Conservation (phyloP, 345 rosid genomes). For the Draba incana region DNA sequence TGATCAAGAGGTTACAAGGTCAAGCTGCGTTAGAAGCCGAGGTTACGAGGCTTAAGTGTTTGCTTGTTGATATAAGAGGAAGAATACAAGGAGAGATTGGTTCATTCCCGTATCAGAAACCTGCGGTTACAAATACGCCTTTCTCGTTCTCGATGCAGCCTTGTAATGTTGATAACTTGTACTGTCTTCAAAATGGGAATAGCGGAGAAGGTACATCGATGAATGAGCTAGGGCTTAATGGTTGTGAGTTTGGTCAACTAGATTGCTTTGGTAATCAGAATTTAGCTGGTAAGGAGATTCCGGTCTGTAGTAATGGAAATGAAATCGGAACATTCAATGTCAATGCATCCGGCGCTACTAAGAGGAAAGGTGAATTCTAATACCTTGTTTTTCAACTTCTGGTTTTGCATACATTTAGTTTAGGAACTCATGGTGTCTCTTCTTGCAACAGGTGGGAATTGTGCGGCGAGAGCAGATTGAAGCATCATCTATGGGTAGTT, state of each 20-base stretch:
- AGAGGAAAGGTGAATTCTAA: slow-evolving; percentile 63
- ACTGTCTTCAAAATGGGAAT: slow-evolving; percentile 64
- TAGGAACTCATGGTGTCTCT: slow-evolving; percentile 14
- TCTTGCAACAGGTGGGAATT: slow-evolving; percentile 30
- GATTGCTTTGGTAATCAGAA: slow-evolving; percentile 50
- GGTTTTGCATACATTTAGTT: background rate
- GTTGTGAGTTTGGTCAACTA: slow-evolving; percentile 71
- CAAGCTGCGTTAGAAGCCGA: slow-evolving; percentile 92
- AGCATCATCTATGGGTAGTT: slow-evolving; percentile 11
- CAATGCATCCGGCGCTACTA: slow-evolving; percentile 50
- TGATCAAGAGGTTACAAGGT: slow-evolving; percentile 83
- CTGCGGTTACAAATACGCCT: slow-evolving; percentile 43
- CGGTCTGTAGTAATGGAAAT: slow-evolving; percentile 52
- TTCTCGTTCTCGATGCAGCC: slow-evolving; percentile 67
- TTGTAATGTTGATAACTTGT: slow-evolving; percentile 66
- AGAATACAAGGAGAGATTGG: slow-evolving; percentile 98
- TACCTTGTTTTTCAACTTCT: too few species aligned
- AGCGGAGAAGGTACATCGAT: slow-evolving; percentile 51
- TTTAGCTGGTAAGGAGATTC: slow-evolving; percentile 50
- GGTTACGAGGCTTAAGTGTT: slow-evolving; percentile 86
- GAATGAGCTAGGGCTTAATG: slow-evolving; percentile 55
- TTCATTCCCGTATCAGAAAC: slow-evolving; percentile 84
- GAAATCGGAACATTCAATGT: slow-evolving; percentile 45
- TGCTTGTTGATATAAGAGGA: slow-evolving; percentile 93
- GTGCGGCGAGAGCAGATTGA: slow-evolving; percentile 30